Evolutionary conservation across 2,329 filamentous ascomycete genomes (phyloP), one percentile per base, ranked within the genome.

Genomic region (Corinectria fuckeliana): DNA sequence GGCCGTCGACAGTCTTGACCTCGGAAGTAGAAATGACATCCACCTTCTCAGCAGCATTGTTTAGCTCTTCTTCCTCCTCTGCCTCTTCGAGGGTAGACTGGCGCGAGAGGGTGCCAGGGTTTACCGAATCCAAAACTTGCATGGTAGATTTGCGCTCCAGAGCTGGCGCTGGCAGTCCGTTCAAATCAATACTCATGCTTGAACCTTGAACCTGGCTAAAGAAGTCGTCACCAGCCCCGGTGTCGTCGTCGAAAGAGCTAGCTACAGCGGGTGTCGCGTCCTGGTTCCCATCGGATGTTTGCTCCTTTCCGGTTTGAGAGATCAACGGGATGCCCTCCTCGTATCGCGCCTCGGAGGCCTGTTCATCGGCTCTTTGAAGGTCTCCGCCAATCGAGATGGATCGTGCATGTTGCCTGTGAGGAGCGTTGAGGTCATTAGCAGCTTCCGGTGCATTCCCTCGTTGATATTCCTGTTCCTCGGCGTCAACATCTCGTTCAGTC

Each of bases 321-420:
- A 86, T 86, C 59, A 92, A 74, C 1, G 89, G 89, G 4, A 92
- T 59, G 0, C 89, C 89, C 75, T 92, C 90, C 58, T 91, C 88
- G 63, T 83, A 92, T 42, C 89, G 84, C 21, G 84, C 83, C 23
- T 89, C 84, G 1, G 78, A 76, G 20, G 77, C 77, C 34, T 81
- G 77, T 32, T 78, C 78, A 11, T 78, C 74, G 1, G 72, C 62
- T 39, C 74, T 77, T 20, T 75, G 71, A 1, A 81, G 61, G 18
- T 82, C 78, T 13, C 81, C 78, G 8, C 81, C 81, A 44, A 82
- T 72, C 8, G 75, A 77, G 41, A 78, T 74, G 7, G 74, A 75
- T 10, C 69, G 58, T 3, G 62, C 64, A 51, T 69, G 70, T 28
- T 60, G 69, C 62, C 54, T 65, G 50, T 42, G 62, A 5, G 63